A percentile compares a stretch with the other conserved stretches of the same genome.
Conservation (phyloP, 2,329 filamentous ascomycete species). For the Neofusicoccum kwambonambiense region DNA sequence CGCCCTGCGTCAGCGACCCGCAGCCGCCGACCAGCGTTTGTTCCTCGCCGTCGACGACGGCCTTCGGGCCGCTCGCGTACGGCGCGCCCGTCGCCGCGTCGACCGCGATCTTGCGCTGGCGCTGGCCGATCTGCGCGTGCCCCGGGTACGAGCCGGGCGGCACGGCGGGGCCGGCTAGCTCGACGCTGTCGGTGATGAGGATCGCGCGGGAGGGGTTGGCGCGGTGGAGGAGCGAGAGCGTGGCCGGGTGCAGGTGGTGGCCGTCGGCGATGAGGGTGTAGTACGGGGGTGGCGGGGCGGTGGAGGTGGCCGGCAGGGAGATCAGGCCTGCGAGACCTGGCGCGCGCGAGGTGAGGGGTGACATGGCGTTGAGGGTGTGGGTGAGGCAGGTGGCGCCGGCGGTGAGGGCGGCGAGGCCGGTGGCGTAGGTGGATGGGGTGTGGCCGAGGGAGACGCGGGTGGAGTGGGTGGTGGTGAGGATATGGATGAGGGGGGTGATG, state of each 20-base stretch:
- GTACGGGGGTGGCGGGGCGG: conserved; percentile 39
- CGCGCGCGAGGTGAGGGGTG: conserved; percentile 49
- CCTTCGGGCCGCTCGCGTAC: conserved; percentile 33
- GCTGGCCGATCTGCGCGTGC: conserved; percentile 51
- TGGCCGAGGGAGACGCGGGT: conserved; percentile 52
- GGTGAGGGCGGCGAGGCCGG: conserved; percentile 46
- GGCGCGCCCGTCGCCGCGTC: background rate
- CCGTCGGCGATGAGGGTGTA: conserved; percentile 56
- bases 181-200: conserved; percentile 55
- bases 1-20: conserved; percentile 50
- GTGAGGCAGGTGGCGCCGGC: conserved; percentile 54
- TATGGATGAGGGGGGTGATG: conserved; percentile 42
- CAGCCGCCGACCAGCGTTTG: conserved; percentile 56
- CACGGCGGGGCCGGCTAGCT: conserved; percentile 53
- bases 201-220: conserved; percentile 49
- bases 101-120: conserved; percentile 44
- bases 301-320: conserved; percentile 24
- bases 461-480: conserved; percentile 38
- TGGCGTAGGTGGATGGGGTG: conserved; percentile 47
- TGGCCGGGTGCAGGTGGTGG: conserved; percentile 53
- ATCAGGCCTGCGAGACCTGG: conserved; percentile 51
- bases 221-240: conserved; percentile 50
- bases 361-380: conserved; percentile 58
- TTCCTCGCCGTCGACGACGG: conserved; percentile 36
- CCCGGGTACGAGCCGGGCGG: conserved; percentile 53